phyloP scores from a whole-genome alignment of 1,139 yeast genomes.

The Entelexis paramagnoliae region DNA sequence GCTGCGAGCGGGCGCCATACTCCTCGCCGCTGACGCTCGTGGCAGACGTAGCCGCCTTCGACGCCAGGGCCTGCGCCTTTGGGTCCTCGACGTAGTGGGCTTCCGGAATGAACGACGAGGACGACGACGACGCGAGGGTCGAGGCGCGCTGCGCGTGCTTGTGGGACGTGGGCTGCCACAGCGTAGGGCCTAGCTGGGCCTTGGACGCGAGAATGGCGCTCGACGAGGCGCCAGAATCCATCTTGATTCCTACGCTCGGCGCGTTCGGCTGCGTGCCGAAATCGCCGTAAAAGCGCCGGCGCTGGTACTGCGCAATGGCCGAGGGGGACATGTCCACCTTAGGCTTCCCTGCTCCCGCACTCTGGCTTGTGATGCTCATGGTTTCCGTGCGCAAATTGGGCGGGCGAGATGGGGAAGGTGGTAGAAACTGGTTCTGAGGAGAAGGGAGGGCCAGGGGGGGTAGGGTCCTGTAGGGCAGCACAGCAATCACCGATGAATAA shows the following conservation, averaged over 20 bases:
- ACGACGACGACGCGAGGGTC: conserved; percentile 27
- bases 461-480: conserved; percentile 6
- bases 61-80: conserved; percentile 15
- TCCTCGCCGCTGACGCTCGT: conserved; percentile 30
- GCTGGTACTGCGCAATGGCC: conserved; percentile 25
- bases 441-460: conserved; percentile 1
- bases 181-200: conserved; percentile 30
- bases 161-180: conserved; percentile 31
- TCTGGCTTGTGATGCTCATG: conserved; percentile 17
- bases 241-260: conserved; percentile 53
- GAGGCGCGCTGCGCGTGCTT: conserved; percentile 34
- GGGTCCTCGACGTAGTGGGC: conserved; percentile 34
- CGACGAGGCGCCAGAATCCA: conserved; percentile 30
- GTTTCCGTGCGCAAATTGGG: conserved; percentile 2
- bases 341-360: conserved; percentile 12
- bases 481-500: conserved; percentile 9
- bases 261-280: conserved; percentile 49
- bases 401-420: neutral
- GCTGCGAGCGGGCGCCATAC: conserved; percentile 30
- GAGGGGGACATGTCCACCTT: conserved; percentile 16
- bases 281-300: conserved; percentile 39
- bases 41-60: conserved; percentile 25
- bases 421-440: neutral
- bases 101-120: conserved; percentile 33
- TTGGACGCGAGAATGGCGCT: conserved; percentile 35